These are phyloP conservation scores for Hordeum marinum DNA, from an alignment of 176 grass and related monocot species.

Conservation along the genomic window DNA sequence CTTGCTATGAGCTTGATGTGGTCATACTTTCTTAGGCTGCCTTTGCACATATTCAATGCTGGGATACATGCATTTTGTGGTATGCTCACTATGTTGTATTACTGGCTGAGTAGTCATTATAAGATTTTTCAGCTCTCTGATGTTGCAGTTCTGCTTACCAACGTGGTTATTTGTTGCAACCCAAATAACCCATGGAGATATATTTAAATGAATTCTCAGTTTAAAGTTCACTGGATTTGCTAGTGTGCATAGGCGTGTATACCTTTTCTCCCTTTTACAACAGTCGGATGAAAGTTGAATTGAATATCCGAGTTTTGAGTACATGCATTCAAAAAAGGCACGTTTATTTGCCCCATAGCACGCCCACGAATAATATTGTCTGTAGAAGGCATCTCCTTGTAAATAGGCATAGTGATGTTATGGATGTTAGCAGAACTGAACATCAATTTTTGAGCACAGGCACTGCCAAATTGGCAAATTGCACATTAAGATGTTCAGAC, in stretches of 20 bases:
- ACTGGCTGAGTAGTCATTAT: neutral
- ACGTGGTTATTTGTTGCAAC: neutral
- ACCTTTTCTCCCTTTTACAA: neutral
- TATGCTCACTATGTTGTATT: neutral
- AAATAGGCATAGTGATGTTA: constrained; percentile 6
- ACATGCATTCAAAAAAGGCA: neutral
- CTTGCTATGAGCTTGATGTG: neutral
- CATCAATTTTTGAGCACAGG: neutral
- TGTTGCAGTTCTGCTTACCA: neutral
- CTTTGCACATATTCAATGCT: neutral
- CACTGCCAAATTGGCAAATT: neutral
- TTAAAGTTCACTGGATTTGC: neutral
- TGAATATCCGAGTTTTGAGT: neutral
- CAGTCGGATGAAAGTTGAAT: neutral
- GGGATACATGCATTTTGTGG: neutral
- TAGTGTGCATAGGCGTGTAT: neutral
- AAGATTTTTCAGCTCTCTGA: neutral
- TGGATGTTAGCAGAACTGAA: neutral
- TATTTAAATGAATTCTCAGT: neutral
- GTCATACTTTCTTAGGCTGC: neutral
- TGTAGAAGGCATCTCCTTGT: neutral
- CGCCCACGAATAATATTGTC: neutral
- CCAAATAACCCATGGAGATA: neutral
- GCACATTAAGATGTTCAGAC: neutral
- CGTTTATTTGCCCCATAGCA: neutral